Conservation (phyloP, 2,329 filamentous ascomycete species). For the Aspergillus fischeri region DNA sequence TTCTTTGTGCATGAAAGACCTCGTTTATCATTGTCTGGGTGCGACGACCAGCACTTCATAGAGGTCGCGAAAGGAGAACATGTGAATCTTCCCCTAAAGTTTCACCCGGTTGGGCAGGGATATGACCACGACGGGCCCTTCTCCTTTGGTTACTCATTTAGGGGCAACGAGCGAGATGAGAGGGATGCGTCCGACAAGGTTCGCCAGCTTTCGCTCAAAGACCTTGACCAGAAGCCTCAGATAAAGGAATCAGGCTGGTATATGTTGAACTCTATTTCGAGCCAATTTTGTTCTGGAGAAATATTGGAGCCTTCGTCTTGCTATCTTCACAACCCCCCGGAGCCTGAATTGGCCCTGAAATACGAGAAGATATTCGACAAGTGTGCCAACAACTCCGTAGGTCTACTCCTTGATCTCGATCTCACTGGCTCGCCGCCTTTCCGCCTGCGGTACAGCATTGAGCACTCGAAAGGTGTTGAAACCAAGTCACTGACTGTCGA, state of each 20-base stretch:
- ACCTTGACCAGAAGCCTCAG: conserved; percentile 57
- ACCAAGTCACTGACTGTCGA: conserved; percentile 55
- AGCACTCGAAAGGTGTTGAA: conserved; percentile 54
- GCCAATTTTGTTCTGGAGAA: conserved; percentile 78
- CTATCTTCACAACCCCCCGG: conserved; percentile 81
- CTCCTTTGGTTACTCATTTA: conserved; percentile 76
- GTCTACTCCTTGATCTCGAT: conserved; percentile 81
- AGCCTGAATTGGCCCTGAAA: conserved; percentile 71
- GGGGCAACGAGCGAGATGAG: conserved; percentile 67
- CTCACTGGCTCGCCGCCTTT: conserved; percentile 92
- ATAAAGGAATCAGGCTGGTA: conserved; percentile 82
- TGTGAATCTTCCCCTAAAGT: conserved; percentile 66
- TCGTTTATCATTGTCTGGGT: conserved; percentile 65
- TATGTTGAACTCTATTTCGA: conserved; percentile 73
- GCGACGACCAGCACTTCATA: conserved; percentile 74
- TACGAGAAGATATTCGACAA: conserved; percentile 87
- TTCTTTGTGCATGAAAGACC: conserved; percentile 88
- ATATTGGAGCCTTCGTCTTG: conserved; percentile 93
- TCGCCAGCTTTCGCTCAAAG: conserved; percentile 55
- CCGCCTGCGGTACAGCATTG: conserved; percentile 70
- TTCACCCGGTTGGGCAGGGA: conserved; percentile 58
- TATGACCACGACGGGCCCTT: conserved; percentile 62
- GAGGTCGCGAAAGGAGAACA: conserved; percentile 74
- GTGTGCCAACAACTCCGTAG: conserved; percentile 90
- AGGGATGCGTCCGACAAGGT: conserved; percentile 55